phyloP scores from a whole-genome alignment of 441 rosid genomes.

The Melastoma candidum region DNA sequence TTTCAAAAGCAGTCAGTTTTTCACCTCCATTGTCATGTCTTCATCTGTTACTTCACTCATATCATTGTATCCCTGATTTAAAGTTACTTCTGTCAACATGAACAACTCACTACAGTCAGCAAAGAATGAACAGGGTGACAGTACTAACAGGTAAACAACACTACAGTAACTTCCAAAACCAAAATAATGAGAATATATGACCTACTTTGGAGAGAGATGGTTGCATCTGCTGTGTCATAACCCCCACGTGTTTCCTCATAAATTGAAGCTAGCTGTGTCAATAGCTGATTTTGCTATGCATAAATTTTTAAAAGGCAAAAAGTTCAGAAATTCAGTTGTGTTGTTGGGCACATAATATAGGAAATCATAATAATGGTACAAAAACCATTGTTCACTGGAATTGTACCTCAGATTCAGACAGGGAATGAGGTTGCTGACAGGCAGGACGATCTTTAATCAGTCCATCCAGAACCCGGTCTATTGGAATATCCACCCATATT shows the following conservation, averaged over 20 bases:
- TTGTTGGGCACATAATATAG: too few relatives aligned
- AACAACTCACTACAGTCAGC: slow-evolving; percentile 20
- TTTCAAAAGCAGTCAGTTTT: neutral
- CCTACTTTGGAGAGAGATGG: slow-evolving; percentile 61
- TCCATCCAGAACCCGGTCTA: slow-evolving; percentile 39
- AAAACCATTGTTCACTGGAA: neutral
- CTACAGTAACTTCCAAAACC: neutral
- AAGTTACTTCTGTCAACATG: slow-evolving; percentile 45
- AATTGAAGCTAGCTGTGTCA: slow-evolving; percentile 27
- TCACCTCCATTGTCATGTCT: slow-evolving; percentile 73
- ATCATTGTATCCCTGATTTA: slow-evolving; percentile 40
- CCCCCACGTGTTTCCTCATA: slow-evolving; percentile 55
- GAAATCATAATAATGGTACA: too few relatives aligned
- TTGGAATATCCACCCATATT: slow-evolving; percentile 78
- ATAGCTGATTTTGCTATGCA: slow-evolving; percentile 26
- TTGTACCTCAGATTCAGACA: slow-evolving; percentile 23
- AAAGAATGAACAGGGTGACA: neutral
- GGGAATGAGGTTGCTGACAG: slow-evolving; percentile 19
- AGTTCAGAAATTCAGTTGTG: neutral
- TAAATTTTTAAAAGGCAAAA: neutral
- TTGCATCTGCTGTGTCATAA: slow-evolving; percentile 70
- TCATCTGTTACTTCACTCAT: slow-evolving; percentile 44
- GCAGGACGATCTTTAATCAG: slow-evolving; percentile 15
- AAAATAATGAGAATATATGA: neutral
- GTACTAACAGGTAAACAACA: slow-evolving; percentile 2